A percentile compares a stretch with the other conserved stretches of the same genome.
Evolutionary conservation across 768 basidiomycete species (phyloP).

Genomic region (Mycena galericulata): DNA sequence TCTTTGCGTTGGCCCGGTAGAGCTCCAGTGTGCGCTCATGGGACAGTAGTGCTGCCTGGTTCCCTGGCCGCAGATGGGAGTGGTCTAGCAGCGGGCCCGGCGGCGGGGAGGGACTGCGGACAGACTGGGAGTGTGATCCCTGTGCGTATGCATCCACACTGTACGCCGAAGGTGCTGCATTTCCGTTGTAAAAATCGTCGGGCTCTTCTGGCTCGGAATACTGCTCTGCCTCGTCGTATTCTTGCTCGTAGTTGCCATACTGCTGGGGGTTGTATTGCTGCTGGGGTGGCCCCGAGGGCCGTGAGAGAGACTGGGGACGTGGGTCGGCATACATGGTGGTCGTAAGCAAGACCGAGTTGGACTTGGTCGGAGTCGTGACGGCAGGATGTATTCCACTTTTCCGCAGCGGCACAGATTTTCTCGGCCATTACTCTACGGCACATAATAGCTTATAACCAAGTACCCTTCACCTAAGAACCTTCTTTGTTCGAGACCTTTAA

Average conservation of each 20-base stretch:
- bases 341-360: neutral
- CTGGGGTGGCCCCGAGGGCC: constrained; percentile 42
- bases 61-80: constrained; percentile 93
- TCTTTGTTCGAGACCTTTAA: no score
- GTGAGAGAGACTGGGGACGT: constrained; percentile 39
- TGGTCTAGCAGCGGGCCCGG: constrained; percentile 84
- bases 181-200: constrained; percentile 61
- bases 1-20: constrained; percentile 98
- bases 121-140: constrained; percentile 61
- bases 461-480: no score
- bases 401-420: no score
- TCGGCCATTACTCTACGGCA: no score
- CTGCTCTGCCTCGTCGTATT: constrained; percentile 54
- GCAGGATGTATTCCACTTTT: no score
- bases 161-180: constrained; percentile 45
- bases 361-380: no score
- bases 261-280: constrained; percentile 29
- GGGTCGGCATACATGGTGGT: constrained; percentile 42
- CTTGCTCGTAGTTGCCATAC: constrained; percentile 40
- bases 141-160: constrained; percentile 45
- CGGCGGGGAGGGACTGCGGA: constrained; percentile 76
- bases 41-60: constrained; percentile 91
- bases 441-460: no score
- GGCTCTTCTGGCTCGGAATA: constrained; percentile 60
- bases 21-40: constrained; percentile 97